Evolutionary conservation across 148 eudicot genomes (phyloP).

Genomic region (Camellia sinensis): DNA sequence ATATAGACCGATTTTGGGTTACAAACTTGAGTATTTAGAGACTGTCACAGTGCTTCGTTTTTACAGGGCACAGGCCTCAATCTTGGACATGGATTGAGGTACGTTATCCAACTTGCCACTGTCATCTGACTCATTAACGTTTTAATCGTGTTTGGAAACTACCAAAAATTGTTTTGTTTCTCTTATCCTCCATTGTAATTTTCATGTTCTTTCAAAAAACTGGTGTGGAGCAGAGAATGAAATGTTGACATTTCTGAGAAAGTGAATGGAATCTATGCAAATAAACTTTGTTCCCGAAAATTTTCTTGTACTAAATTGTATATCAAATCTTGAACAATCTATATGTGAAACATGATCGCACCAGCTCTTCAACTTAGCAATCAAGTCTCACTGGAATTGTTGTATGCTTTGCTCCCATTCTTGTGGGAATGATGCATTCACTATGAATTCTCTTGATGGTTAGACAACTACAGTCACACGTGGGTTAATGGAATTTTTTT

Average conservation of each 20-base stretch:
- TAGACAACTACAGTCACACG: neutral
- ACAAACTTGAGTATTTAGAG: neutral
- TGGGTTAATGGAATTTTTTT: no score
- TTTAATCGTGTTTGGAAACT: neutral
- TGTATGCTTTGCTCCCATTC: neutral
- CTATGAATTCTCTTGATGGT: neutral
- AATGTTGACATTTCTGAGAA: neutral
- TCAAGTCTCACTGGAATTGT: neutral
- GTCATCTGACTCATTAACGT: neutral
- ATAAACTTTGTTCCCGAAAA: neutral
- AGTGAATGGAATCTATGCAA: neutral
- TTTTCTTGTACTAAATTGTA: neutral
- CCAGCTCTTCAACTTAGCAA: neutral
- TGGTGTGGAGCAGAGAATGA: neutral
- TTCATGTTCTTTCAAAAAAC: neutral
- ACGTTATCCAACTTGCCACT: neutral
- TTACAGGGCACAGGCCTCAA: neutral
- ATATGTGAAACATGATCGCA: neutral
- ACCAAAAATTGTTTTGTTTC: neutral
- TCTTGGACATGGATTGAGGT: neutral
- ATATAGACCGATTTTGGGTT: neutral
- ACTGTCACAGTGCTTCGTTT: neutral
- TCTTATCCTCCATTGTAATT: neutral
- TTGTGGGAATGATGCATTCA: neutral
- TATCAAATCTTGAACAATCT: no score